phyloP scores from a whole-genome alignment of 805 yeast genomes.

The Metschnikowia amazonensis region DNA sequence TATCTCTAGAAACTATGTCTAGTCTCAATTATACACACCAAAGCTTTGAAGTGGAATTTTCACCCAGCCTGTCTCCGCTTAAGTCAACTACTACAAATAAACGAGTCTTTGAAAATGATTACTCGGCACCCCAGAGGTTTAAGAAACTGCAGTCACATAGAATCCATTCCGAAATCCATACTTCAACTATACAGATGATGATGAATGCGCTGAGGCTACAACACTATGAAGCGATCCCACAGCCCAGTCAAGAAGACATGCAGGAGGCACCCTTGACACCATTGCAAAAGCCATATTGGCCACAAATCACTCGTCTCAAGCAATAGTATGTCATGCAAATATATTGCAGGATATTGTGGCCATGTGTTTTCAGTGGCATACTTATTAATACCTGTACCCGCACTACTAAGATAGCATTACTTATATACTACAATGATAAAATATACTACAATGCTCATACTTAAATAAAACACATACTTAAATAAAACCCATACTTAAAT shows the following conservation, averaged over 20 bases:
- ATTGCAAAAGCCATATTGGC: slow-evolving; percentile 19
- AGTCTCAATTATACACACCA: not conserved
- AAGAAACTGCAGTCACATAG: slow-evolving; percentile 24
- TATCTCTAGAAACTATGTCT: not conserved
- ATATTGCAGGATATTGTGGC: not conserved
- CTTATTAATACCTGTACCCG: not conserved
- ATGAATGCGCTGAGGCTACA: slow-evolving; percentile 26
- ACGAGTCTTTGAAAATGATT: slow-evolving; percentile 15
- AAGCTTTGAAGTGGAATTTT: not conserved
- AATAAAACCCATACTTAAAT: too few species aligned
- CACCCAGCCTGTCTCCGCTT: slow-evolving; percentile 6
- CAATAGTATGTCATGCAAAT: not conserved
- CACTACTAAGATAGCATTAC: too few species aligned
- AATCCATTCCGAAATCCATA: slow-evolving; percentile 31
- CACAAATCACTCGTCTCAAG: slow-evolving; percentile 6
- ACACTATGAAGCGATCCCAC: not conserved
- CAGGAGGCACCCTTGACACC: not conserved
- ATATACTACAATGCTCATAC: too few species aligned
- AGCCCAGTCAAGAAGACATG: slow-evolving; percentile 1
- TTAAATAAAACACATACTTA: too few species aligned
- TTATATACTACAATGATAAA: too few species aligned
- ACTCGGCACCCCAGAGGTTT: not conserved
- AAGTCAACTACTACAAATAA: slow-evolving; percentile 10
- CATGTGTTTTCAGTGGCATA: not conserved
- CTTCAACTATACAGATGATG: slow-evolving; percentile 28